Conservation (phyloP, 1,284 basidiomycete species). For the Sanghuangporus weigelae region DNA sequence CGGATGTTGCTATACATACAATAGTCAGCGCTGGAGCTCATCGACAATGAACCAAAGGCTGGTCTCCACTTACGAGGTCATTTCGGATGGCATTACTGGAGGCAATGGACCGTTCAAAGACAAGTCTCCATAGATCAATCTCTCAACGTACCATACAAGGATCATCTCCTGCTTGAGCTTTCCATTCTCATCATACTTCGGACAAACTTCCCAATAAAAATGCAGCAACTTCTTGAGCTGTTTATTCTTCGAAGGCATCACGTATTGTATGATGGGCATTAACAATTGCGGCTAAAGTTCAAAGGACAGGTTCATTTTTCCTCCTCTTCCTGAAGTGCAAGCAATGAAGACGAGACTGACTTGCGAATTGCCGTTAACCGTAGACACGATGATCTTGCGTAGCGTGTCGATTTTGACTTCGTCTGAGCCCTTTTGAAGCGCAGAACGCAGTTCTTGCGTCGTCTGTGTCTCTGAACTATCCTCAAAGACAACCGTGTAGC, state of each 20-base stretch:
- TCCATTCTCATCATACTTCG: constrained; percentile 95
- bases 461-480: constrained; percentile 77
- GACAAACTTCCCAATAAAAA: constrained; percentile 99
- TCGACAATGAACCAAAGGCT: neutral
- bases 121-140: neutral
- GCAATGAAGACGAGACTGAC: constrained; percentile 33
- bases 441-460: constrained; percentile 77
- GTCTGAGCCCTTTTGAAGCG: constrained; percentile 94
- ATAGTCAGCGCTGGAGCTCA: neutral
- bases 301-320: neutral
- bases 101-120: neutral
- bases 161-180: constrained; percentile 99
- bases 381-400: constrained; percentile 91
- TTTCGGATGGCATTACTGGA: constrained; percentile 17
- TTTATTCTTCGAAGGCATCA: constrained; percentile 94
- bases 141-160: constrained; percentile 80
- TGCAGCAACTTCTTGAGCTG: constrained; percentile 97
- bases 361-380: constrained; percentile 91
- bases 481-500: constrained; percentile 84
- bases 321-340: neutral
- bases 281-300: constrained; percentile 73
- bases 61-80: constrained; percentile 13
- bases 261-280: constrained; percentile 99
- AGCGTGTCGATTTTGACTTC: constrained; percentile 97
- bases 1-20: constrained; percentile 79